Conservation (phyloP, 306 rosid species). For the Cajanus cajan region DNA sequence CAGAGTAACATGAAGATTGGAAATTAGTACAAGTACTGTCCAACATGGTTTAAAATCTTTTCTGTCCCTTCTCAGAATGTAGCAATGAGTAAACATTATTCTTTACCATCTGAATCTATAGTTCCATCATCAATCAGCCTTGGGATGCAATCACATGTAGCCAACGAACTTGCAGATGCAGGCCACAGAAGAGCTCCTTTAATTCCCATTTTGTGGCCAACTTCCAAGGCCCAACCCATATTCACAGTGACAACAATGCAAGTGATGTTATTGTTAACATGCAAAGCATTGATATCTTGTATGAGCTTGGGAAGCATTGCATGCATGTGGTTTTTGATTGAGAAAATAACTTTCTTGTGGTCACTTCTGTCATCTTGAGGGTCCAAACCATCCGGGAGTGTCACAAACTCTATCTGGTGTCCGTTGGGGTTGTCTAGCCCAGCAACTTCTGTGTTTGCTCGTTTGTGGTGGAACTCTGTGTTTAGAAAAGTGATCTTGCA, state of each 20-base stretch:
- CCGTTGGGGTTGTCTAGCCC: neutral
- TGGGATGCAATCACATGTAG: neutral
- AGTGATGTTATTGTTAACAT: neutral
- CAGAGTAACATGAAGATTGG: neutral
- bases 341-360: neutral
- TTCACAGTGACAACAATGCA: conserved; percentile 32
- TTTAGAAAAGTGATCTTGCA: conserved; percentile 44
- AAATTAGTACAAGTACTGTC: neutral
- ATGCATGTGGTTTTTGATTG: conserved; percentile 32
- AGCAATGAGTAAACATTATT: neutral
- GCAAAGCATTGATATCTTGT: conserved; percentile 19
- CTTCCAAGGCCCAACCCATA: conserved; percentile 42
- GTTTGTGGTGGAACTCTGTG: conserved; percentile 24
- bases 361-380: conserved; percentile 45
- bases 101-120: conserved; percentile 37
- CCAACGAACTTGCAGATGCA: conserved; percentile 24
- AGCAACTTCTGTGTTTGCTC: neutral
- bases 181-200: conserved; percentile 33
- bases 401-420: conserved; percentile 8
- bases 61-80: neutral
- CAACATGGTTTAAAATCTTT: neutral
- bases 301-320: conserved; percentile 47
- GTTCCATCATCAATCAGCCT: conserved; percentile 36
- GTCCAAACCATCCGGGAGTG: conserved; percentile 39
- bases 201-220: conserved; percentile 35